Base-by-base conservation (phyloP, 257 asterid species). In the Nicotiana tabacum region DNA sequence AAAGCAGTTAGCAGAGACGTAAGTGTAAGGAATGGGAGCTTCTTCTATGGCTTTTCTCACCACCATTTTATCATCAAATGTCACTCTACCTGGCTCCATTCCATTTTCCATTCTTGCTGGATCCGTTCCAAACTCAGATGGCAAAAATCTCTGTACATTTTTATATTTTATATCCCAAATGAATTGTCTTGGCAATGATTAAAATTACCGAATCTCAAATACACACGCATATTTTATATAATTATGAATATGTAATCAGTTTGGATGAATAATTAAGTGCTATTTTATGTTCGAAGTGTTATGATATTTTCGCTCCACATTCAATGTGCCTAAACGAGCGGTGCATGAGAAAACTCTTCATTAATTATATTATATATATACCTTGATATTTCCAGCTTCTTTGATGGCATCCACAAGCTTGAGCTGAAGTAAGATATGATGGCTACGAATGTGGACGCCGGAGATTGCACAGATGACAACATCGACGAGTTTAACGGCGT, bases 371-470 rank as follows among this genome's bases (percentile, higher is more conserved):
- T 12, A 11, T 1, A 8, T 46, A 46, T 9, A 9, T 57, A 91
- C 97, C 97, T 93, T 92, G 56, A 93, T 66, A 82, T 95, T 95
- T 33, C 98, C 97, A 27, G 96, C 98, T 89, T 93, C 92, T 87
- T 92, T 90, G 82, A 95, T 95, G 67, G 97, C 98, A 5, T 90
- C 83, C 11, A 93, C 95, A 60, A 95, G 92, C 88, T 92, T 92
- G 29, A 91, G 96, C 90, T 95, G 98, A 81, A 88, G 4, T 83
- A 92, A 62, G 46, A 95, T 81, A 37, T 89, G 92, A 15, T 93
- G 98, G 83, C 92, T 93, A 79, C 97, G 82, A 61, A 89, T 88
- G 83, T 91, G 95, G n/a, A 90, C 98, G 6, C 98, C 98, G 3
- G 98, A 95, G 90, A 95, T 92, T 72, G 98, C 89, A 74, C 90